Conservation (phyloP, 176 grass and related monocot species). For the Pontederia crassipes region DNA sequence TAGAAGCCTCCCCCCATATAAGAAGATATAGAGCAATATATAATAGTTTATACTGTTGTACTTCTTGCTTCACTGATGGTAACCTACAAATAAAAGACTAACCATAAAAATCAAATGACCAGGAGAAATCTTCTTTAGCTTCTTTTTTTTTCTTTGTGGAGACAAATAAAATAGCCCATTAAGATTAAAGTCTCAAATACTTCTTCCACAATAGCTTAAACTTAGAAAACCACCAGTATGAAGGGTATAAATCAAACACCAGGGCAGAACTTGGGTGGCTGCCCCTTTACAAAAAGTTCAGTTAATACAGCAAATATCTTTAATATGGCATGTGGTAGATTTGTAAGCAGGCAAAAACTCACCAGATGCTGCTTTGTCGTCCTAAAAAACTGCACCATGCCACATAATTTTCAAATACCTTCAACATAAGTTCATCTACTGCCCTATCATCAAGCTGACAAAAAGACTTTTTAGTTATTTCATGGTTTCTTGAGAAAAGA, state of each 20-base stretch:
- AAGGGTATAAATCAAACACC: too few species aligned
- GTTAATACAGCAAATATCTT: neutral
- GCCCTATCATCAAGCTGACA: slow-evolving; percentile 92
- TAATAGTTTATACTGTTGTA: slow-evolving; percentile 93
- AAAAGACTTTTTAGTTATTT: slow-evolving; percentile 24
- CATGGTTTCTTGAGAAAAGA: slow-evolving; percentile 16
- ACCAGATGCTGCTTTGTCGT: slow-evolving; percentile 88
- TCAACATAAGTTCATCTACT: slow-evolving; percentile 72
- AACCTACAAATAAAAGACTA: slow-evolving; percentile 35
- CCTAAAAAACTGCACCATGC: slow-evolving; percentile 92
- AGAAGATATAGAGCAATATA: slow-evolving; percentile 95
- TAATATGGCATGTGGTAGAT: neutral
- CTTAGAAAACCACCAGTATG: too few species aligned
- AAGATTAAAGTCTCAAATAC: too few species aligned
- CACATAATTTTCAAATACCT: slow-evolving; percentile 90
- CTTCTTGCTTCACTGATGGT: slow-evolving; percentile 89
- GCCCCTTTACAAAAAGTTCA: neutral
- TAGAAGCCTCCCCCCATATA: slow-evolving; percentile 97
- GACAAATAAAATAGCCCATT: too few species aligned
- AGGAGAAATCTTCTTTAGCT: neutral
- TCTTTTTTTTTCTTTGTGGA: too few species aligned
- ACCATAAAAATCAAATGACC: neutral
- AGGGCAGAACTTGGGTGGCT: too few species aligned
- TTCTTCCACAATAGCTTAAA: too few species aligned
- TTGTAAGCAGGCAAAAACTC: slow-evolving; percentile 11